Percentiles rank a stretch among this genome's conserved stretches.
These are phyloP conservation scores for Globisporangium spinosum DNA, from an alignment of 352 stramenopile species.

Conservation along the genomic window DNA sequence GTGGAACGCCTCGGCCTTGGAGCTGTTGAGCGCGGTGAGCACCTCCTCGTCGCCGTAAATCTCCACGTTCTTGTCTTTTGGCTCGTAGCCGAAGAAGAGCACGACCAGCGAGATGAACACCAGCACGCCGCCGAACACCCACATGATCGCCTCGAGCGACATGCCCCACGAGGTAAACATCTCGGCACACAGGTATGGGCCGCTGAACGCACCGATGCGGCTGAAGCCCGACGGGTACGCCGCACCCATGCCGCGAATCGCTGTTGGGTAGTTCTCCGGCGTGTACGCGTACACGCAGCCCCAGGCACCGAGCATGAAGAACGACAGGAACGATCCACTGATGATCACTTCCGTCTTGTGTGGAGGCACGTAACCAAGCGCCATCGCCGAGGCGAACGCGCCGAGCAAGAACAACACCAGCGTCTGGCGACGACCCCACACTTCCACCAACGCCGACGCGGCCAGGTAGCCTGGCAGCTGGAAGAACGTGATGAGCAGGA, in stretches of 20 bases:
- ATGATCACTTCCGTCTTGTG: conserved; percentile 42
- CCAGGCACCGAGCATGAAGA: conserved; percentile 69
- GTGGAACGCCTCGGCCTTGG: conserved; percentile 8
- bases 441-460: conserved; percentile 48
- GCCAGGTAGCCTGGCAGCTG: conserved; percentile 62
- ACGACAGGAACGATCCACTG: conserved; percentile 48
- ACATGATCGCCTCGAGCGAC: conserved; percentile 64
- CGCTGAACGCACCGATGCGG: conserved; percentile 60
- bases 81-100: conserved; percentile 62
- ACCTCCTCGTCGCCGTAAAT: conserved; percentile 26
- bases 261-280: conserved; percentile 70
- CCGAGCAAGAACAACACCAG: conserved; percentile 49
- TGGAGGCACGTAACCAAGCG: conserved; percentile 53
- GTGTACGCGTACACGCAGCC: conserved; percentile 73
- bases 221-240: conserved; percentile 63
- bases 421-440: conserved; percentile 49
- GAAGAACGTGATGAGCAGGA: conserved; percentile 59
- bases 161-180: conserved; percentile 59
- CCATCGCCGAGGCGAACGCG: conserved; percentile 44
- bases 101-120: conserved; percentile 49
- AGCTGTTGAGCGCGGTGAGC: background rate
- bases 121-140: conserved; percentile 62
- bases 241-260: conserved; percentile 64
- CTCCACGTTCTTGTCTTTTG: conserved; percentile 66
- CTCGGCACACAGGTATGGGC: conserved; percentile 55